Base-by-base conservation (phyloP, 805 yeast species). In the Zygosaccharomyces lentus region DNA sequence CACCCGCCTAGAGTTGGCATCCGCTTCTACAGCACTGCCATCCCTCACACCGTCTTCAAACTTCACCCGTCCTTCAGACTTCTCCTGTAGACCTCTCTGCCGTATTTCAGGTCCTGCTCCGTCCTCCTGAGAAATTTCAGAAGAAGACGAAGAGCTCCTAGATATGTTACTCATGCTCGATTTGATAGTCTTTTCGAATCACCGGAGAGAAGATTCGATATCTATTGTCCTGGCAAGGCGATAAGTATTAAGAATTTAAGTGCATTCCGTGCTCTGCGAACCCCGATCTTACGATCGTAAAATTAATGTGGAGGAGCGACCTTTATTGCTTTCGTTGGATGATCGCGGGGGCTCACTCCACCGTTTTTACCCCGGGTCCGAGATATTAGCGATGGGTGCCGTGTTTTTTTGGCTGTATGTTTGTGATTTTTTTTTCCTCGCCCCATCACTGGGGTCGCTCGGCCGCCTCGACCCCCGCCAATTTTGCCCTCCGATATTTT, bases 41-140 rank as follows among this genome's bases (percentile, higher is more conserved):
- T 32, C 36, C 30, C 36, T 36, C 15, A 42, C 43, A 24, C 43
- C 39, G 31, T 37, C 47, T 15, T 47, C 26, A 49, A 49, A 45
- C 4, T 34, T 45, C 10, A 50, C 39, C 31, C 37, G 35, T 12
- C 43, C 48, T 13, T 24, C 26, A 16, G 45, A 17, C 9, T 30
- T 29, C 12, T 38, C 48, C 6, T 27, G 23, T 21, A 37, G 38
- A 16, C 23, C 34, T 10, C 10, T 16, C 16, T 16, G 21, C 16
- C 15, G 35, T 19, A 34, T 12, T 13, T 25, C 37, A 13, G 27
- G 27, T 6, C 7, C 15, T 19, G 13, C 27, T 12, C n/a, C 29
- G 2, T 15, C 19, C 25, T 31, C 23, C 12, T 21, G 27, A 38
- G 39, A 24, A 25, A 34, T 24, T 17, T 36, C 38, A 9, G 49